Evolutionary conservation across 1,284 basidiomycete genomes (phyloP).

Genomic region (Ganoderma sp.): DNA sequence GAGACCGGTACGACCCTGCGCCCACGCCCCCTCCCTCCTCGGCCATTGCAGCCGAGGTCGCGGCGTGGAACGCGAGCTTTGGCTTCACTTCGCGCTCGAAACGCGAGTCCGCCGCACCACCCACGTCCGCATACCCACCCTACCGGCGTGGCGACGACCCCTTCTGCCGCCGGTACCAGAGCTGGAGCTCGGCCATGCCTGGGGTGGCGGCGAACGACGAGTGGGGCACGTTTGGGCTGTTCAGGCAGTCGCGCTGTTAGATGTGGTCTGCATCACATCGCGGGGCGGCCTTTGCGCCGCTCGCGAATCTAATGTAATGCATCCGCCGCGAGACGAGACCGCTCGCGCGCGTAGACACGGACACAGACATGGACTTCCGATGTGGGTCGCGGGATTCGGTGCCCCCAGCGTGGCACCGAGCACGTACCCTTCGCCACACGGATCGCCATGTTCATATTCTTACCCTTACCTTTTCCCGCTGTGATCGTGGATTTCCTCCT

Average conservation of each 20-base stretch:
- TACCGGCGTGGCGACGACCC: conserved; percentile 1
- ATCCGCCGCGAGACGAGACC: conserved; percentile 2
- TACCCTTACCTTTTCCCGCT: conserved; percentile 5
- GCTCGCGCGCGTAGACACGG: neutral
- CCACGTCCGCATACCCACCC: neutral
- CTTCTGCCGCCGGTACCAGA: conserved; percentile 16
- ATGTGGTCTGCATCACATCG: neutral
- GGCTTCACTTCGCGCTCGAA: neutral
- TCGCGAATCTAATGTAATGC: neutral
- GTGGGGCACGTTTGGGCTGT: conserved; percentile 24
- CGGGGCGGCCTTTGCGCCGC: neutral
- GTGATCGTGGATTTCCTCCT: conserved; percentile 6
- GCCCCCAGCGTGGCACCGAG: conserved; percentile 12
- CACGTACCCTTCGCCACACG: conserved; percentile 19
- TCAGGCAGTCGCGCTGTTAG: conserved; percentile 7
- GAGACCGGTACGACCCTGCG: neutral
- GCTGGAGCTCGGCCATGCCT: conserved; percentile 15
- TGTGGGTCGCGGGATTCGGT: conserved; percentile 21
- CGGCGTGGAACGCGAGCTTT: neutral
- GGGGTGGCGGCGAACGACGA: conserved; percentile 8
- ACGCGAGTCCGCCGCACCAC: neutral
- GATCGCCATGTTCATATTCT: conserved; percentile 8
- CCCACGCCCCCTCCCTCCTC: neutral
- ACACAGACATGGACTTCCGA: conserved; percentile 3
- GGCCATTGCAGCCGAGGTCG: neutral